Percentiles rank a stretch among this genome's conserved stretches.
Conservation (phyloP, 2,329 filamentous ascomycete genomes). For the Botrytis paeoniae region DNA sequence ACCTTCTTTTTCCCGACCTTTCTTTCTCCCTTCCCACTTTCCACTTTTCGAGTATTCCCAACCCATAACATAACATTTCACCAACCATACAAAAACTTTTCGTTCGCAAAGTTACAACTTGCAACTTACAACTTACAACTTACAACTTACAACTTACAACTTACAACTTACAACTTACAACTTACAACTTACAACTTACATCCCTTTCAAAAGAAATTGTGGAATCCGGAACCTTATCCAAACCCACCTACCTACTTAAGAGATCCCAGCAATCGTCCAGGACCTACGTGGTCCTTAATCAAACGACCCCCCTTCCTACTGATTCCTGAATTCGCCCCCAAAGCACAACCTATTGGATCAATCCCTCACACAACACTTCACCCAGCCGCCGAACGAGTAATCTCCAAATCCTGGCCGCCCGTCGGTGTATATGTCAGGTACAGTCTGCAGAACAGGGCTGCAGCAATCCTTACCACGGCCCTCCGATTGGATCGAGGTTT, state of each 20-base stretch:
- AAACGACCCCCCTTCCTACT: not conserved
- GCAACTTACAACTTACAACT: too few relatives aligned
- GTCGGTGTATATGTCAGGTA: not conserved
- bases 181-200: not conserved
- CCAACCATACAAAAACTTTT: not conserved
- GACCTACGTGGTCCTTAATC: slow-evolving; percentile 6
- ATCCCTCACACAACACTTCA: not conserved
- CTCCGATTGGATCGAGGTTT: not conserved
- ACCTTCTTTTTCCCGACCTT: not conserved
- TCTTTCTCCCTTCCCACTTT: not conserved
- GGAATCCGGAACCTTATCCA: not conserved
- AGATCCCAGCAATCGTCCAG: not conserved
- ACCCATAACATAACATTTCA: not conserved
- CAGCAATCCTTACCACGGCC: not conserved
- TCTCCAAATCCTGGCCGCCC: not conserved
- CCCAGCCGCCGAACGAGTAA: not conserved
- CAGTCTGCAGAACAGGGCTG: not conserved
- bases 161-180: too few relatives aligned
- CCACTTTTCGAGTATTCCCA: not conserved
- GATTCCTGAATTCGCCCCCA: not conserved
- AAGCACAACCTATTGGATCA: not conserved
- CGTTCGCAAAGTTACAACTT: not conserved
- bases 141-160: too few relatives aligned
- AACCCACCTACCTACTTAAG: not conserved
- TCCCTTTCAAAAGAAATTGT: not conserved